Conservation (phyloP, 257 asterid species). For the Gentiana straminea region DNA sequence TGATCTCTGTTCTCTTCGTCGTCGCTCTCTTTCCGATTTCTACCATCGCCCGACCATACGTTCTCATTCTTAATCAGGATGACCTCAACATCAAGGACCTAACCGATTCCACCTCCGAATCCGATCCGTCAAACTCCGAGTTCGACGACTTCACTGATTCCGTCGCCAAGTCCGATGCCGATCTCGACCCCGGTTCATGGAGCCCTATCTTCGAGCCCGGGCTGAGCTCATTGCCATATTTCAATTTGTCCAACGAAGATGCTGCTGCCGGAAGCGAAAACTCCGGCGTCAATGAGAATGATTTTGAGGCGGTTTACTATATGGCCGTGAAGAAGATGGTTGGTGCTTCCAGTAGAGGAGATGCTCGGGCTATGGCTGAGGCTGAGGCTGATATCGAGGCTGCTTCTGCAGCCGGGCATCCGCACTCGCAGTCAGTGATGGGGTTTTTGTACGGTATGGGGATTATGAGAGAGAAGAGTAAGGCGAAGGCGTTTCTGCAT, state of each 20-base stretch:
- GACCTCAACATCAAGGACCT: slow-evolving; percentile 48
- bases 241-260: slow-evolving; percentile 16
- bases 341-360: slow-evolving; percentile 64
- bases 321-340: slow-evolving; percentile 56
- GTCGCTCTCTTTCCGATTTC: slow-evolving; percentile 33
- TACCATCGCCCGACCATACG: slow-evolving; percentile 56
- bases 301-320: slow-evolving; percentile 31
- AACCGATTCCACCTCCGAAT: slow-evolving; percentile 18
- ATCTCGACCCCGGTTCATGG: slow-evolving; percentile 96
- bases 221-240: slow-evolving; percentile 15
- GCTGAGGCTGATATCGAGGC: slow-evolving; percentile 62
- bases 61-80: slow-evolving; percentile 68
- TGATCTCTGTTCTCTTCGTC: slow-evolving; percentile 34
- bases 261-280: neutral
- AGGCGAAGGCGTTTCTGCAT: slow-evolving; percentile 62
- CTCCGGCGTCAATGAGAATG: neutral
- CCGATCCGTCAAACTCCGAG: slow-evolving; percentile 38
- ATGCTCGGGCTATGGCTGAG: slow-evolving; percentile 64
- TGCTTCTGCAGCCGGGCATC: slow-evolving; percentile 49
- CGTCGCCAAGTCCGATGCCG: slow-evolving; percentile 56
- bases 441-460: slow-evolving; percentile 81
- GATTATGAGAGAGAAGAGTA: slow-evolving; percentile 66
- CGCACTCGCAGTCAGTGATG: slow-evolving; percentile 77
- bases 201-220: slow-evolving; percentile 74
- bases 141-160: slow-evolving; percentile 75